Evolutionary conservation across 2,329 filamentous ascomycete species (phyloP).

Genomic region (Diaporthe citri): DNA sequence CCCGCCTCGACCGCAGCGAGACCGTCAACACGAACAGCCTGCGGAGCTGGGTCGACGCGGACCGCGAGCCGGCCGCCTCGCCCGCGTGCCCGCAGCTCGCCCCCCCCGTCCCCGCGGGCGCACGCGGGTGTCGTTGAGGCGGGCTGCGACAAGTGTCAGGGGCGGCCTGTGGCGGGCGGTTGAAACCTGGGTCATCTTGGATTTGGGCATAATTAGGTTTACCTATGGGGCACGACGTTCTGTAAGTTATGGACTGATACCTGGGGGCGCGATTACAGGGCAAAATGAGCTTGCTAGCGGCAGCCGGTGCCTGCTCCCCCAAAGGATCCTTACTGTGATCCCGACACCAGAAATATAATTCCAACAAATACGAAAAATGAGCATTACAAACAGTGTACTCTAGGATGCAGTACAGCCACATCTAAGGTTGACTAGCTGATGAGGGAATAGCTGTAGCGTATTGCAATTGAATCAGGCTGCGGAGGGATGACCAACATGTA

Average conservation of each 20-base stretch:
- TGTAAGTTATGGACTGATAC: neutral
- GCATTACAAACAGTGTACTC: no score
- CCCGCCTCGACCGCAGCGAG: slow-evolving; percentile 49
- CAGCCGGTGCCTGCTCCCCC: no score
- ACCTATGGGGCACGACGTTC: neutral
- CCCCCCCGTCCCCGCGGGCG: neutral
- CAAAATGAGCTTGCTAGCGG: neutral
- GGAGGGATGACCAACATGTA: neutral
- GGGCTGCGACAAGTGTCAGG: neutral
- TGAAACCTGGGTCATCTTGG: neutral
- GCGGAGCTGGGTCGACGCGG: slow-evolving; percentile 49
- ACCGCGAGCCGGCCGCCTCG: slow-evolving; percentile 25
- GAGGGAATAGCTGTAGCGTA: no score
- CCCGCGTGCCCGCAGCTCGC: neutral
- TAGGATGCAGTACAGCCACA: no score
- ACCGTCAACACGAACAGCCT: slow-evolving; percentile 49
- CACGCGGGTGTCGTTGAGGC: neutral
- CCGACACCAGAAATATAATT: no score
- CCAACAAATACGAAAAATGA: no score
- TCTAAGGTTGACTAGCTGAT: no score
- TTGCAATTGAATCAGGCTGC: neutral
- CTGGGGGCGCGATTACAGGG: neutral
- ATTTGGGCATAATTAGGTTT: neutral
- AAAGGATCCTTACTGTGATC: no score
- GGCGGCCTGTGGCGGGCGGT: neutral